Conservation (phyloP, 2,329 filamentous ascomycete species). For the Penicillium janthinellum region DNA sequence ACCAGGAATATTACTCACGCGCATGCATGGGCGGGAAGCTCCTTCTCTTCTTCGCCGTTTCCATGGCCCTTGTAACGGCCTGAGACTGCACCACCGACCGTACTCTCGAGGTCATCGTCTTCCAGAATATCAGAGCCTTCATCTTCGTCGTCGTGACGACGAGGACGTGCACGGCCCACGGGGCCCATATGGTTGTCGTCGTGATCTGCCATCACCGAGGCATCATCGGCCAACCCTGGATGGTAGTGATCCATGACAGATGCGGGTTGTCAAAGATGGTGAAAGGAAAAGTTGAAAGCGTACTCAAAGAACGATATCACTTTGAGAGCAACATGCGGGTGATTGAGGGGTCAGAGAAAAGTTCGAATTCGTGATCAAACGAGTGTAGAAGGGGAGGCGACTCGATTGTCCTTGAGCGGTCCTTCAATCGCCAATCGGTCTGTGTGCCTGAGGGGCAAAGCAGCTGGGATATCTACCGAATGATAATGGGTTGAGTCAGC, state of each 20-base stretch:
- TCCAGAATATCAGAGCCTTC: constrained; percentile 82
- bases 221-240: constrained; percentile 18
- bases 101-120: constrained; percentile 74
- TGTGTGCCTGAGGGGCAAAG: constrained; percentile 38
- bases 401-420: constrained; percentile 25
- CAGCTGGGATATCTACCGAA: constrained; percentile 23
- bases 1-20: constrained; percentile 63
- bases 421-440: constrained; percentile 19
- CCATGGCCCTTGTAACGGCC: constrained; percentile 64
- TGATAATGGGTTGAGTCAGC: constrained; percentile 13
- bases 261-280: constrained; percentile 81
- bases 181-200: constrained; percentile 68
- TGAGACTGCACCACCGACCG: constrained; percentile 80
- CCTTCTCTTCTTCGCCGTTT: constrained; percentile 76
- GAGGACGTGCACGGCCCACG: constrained; percentile 63
- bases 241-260: constrained; percentile 76
- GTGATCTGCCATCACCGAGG: constrained; percentile 56
- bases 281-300: constrained; percentile 40
- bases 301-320: constrained; percentile 5
- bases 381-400: constrained; percentile 32
- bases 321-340: constrained; percentile 8
- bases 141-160: constrained; percentile 83
- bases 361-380: constrained; percentile 23
- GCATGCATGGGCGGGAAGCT: constrained; percentile 92
- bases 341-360: neutral